These are phyloP conservation scores for Venturiaceae sp. DNA, from an alignment of 2,329 filamentous ascomycete species.

Conservation along the genomic window DNA sequence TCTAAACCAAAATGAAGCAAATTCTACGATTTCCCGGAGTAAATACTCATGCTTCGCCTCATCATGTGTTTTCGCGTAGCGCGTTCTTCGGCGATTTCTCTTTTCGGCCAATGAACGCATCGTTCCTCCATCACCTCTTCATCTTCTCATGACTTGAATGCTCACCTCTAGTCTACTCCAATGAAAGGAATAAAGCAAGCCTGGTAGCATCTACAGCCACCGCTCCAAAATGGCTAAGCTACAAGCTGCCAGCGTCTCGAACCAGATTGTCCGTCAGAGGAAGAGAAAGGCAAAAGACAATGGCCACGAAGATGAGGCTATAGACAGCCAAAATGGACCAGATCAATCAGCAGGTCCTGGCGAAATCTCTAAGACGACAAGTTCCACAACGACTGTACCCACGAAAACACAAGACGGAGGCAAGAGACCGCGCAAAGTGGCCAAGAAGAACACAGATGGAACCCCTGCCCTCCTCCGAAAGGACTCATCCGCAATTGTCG, in stretches of 20 bases:
- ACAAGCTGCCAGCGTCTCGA: slow-evolving; percentile 34
- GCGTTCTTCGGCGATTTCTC: background rate
- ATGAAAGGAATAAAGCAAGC: background rate
- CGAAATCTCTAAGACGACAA: background rate
- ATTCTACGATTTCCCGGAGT: background rate
- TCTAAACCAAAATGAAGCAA: background rate
- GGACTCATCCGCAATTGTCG: slow-evolving; percentile 36
- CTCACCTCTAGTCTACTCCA: background rate
- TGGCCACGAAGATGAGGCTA: slow-evolving; percentile 11
- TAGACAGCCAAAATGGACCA: background rate
- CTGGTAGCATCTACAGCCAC: background rate
- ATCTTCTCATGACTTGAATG: background rate
- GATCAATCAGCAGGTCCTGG: slow-evolving; percentile 10
- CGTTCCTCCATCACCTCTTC: background rate
- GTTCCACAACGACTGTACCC: slow-evolving; percentile 25
- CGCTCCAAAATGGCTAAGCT: slow-evolving; percentile 12
- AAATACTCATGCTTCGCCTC: too few relatives aligned
- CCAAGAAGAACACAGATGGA: slow-evolving; percentile 24
- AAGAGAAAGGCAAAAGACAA: slow-evolving; percentile 22
- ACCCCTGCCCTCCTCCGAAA: slow-evolving; percentile 31
- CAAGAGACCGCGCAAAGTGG: slow-evolving; percentile 37
- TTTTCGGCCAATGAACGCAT: background rate
- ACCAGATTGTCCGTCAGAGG: slow-evolving; percentile 32
- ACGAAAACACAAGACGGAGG: slow-evolving; percentile 50
- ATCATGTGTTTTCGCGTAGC: background rate